Percentiles rank a stretch among this genome's conserved stretches.
phyloP scores from a whole-genome alignment of 306 rosid species.

The Hippophae gyantsensis region DNA sequence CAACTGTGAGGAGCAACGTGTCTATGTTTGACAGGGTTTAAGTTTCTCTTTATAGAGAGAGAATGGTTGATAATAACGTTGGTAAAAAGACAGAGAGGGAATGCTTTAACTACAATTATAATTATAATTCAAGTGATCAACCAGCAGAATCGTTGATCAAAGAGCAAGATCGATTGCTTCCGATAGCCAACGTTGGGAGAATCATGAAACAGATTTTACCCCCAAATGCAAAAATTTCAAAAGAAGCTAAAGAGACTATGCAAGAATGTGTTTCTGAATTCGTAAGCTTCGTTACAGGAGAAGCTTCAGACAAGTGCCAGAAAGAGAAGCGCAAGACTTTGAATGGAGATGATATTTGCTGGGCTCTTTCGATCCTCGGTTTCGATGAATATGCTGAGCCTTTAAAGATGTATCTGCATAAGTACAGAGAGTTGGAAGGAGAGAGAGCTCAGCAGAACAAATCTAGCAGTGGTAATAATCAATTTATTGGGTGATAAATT shows the following conservation, averaged over 20 bases:
- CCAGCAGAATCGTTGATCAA: background rate
- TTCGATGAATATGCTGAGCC: conserved; percentile 54
- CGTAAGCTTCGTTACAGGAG: conserved; percentile 54
- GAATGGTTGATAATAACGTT: too few species aligned
- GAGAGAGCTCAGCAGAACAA: conserved; percentile 9
- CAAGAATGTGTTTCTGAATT: conserved; percentile 63
- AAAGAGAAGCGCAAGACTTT: conserved; percentile 58
- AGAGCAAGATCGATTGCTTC: conserved; percentile 62
- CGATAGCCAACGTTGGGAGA: conserved; percentile 10
- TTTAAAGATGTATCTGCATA: conserved; percentile 42
- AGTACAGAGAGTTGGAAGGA: conserved; percentile 42
- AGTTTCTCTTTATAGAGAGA: too few species aligned
- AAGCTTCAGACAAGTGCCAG: conserved; percentile 64
- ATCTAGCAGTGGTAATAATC: too few species aligned
- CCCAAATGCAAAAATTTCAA: conserved; percentile 45
- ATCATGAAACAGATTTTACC: conserved; percentile 59
- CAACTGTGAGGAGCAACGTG: too few species aligned
- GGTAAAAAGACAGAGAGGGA: too few species aligned
- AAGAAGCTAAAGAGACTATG: conserved; percentile 58
- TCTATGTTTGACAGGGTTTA: too few species aligned
- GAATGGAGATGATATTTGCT: conserved; percentile 56
- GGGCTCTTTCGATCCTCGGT: conserved; percentile 45
- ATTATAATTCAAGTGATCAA: too few species aligned
- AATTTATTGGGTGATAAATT: too few species aligned
- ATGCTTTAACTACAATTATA: too few species aligned